Evolutionary conservation across 768 basidiomycete genomes (phyloP), one percentile per base, ranked within the genome.

Genomic region (Neoboletus brunneissimus): DNA sequence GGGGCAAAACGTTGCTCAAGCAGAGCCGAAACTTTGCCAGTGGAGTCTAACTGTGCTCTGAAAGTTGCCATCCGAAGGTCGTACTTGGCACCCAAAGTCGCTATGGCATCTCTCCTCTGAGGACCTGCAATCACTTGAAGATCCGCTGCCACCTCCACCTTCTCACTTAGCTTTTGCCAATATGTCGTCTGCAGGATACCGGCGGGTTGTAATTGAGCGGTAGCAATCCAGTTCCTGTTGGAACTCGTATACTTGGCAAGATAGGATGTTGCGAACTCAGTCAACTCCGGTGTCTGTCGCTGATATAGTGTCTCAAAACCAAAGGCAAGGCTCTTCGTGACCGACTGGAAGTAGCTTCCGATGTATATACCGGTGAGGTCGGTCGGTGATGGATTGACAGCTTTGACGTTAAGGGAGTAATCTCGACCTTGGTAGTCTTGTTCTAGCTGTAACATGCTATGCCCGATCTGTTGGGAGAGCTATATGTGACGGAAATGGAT

Each of bases 91-190:
- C 94, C 97, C 12, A 98, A 75, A 3, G 95, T 97, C 25, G 96
- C 92, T 48, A 95, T 76, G 12, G 95, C 97, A 68, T 96, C 95
- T 64, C 96, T 80, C 66, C 91, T 87, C 54, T 79, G 78, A 9
- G 89, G 88, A 20, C 86, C 81, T 31, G 89, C 88, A 53, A 94
- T 79, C 40, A 95, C 72, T 69, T 93, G 87, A 55, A 99, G 74
- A 64, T 98, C 96, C 32, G 94, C 93, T 32, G 93, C 96, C n/a
- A 95, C 94, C 59, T 98, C 97, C 13, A 99, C 89, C 75, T 96
- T 94, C 55, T 96, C 92, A 71, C 88, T 88, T 57, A 99, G 76
- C 70, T 92, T 94, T 61, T 98, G 94, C 90, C 93, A 97, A 73
- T 98, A 99, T 10, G 93, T 95, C 29, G 94, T 85, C 73, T 94